A percentile compares a stretch with the other conserved stretches of the same genome.
Conservation (phyloP, 768 basidiomycete species). For the Sutorius australiensis region DNA sequence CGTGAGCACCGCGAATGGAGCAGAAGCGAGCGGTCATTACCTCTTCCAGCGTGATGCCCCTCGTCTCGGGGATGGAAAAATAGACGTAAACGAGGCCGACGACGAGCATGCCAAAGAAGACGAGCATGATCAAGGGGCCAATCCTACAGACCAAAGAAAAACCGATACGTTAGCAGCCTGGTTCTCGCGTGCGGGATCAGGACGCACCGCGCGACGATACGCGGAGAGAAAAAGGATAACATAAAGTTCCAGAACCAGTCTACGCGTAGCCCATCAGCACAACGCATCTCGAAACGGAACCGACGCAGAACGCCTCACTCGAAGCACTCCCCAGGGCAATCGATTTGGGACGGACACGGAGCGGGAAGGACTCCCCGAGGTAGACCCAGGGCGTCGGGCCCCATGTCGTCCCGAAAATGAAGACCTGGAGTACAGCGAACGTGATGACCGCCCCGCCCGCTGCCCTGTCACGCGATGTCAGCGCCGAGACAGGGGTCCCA, state of each 20-base stretch:
- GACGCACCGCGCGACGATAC: constrained; percentile 52
- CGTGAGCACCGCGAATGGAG: neutral
- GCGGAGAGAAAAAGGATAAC: constrained; percentile 67
- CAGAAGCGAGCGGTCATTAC: neutral
- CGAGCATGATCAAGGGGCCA: constrained; percentile 69
- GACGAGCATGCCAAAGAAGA: constrained; percentile 72
- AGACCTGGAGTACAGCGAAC: constrained; percentile 75
- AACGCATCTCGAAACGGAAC: neutral
- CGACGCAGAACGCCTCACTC: constrained; percentile 28
- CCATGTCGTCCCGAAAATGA: constrained; percentile 71
- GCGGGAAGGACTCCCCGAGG: constrained; percentile 77
- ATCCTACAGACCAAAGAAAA: constrained; percentile 37
- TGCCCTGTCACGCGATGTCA: constrained; percentile 53
- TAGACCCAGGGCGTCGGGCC: constrained; percentile 76
- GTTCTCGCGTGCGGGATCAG: neutral
- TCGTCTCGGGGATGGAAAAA: constrained; percentile 77
- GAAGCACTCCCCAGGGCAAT: constrained; percentile 71
- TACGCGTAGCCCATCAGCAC: constrained; percentile 15
- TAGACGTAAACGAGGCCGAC: constrained; percentile 72
- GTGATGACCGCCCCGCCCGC: constrained; percentile 69
- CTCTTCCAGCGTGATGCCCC: constrained; percentile 71
- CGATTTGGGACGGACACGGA: constrained; percentile 71
- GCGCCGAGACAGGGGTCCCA: constrained; percentile 41
- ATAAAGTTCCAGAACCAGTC: constrained; percentile 77
- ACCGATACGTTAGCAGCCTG: neutral